A percentile compares a stretch with the other conserved stretches of the same genome.
These are phyloP conservation scores for Russula emetica DNA, from an alignment of 768 basidiomycete species.

Conservation along the genomic window DNA sequence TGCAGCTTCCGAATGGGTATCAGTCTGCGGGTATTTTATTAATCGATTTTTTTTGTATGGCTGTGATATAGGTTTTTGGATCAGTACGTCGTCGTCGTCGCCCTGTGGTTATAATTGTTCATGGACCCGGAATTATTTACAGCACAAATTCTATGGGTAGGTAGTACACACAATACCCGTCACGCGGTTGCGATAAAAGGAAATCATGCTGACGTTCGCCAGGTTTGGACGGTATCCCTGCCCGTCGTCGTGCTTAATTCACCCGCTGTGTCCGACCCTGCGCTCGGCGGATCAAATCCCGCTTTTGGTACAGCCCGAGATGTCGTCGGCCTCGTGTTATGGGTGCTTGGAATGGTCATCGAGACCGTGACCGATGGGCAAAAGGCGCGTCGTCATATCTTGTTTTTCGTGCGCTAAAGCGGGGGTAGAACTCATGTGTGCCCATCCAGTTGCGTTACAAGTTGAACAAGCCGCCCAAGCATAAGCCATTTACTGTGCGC, in stretches of 20 bases:
- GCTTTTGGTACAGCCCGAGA: constrained; percentile 41
- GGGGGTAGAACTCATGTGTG: neutral
- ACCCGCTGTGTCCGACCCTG: neutral
- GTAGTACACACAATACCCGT: neutral
- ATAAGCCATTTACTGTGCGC: constrained; percentile 13
- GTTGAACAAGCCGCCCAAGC: constrained; percentile 1
- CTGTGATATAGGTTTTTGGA: constrained; percentile 10
- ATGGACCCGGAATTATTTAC: neutral
- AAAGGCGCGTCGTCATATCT: constrained; percentile 39
- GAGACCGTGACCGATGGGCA: constrained; percentile 56
- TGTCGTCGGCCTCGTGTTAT: constrained; percentile 39
- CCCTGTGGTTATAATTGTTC: too few relatives aligned
- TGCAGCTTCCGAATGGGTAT: neutral
- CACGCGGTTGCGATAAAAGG: neutral
- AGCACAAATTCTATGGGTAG: constrained; percentile 11
- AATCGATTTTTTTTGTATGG: neutral
- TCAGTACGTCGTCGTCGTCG: constrained; percentile 8
- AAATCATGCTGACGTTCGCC: neutral
- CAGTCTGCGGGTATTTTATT: neutral
- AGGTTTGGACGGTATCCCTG: constrained; percentile 5
- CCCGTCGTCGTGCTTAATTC: constrained; percentile 12
- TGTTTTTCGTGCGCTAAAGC: neutral
- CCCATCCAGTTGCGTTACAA: neutral
- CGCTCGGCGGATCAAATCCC: constrained; percentile 60
- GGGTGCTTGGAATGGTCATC: constrained; percentile 53